Evolutionary conservation across 73 alveolate species (phyloP).

Genomic region (Tetrahymena elliotti): DNA sequence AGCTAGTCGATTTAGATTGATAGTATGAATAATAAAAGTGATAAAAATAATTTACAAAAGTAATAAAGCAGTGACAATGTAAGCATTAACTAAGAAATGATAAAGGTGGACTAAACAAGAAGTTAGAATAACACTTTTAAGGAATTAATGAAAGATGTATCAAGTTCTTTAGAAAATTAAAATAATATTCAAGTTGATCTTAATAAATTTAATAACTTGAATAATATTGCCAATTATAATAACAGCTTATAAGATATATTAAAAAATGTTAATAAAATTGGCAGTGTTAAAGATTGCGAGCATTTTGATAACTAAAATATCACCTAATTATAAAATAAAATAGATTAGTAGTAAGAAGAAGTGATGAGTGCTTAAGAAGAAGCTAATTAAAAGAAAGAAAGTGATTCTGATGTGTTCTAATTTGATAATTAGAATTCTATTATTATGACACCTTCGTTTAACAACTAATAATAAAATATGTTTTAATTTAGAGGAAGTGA

Average conservation of each 20-base stretch:
- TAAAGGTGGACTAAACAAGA: not conserved
- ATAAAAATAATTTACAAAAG: not conserved
- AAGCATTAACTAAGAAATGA: not conserved
- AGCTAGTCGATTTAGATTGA: not conserved
- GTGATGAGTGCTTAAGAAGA: not conserved
- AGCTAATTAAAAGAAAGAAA: not conserved
- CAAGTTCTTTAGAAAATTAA: not conserved
- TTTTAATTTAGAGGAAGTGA: not conserved
- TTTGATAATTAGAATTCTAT: not conserved
- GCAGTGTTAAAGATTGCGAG: not conserved
- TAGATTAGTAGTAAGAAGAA: not conserved
- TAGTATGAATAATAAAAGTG: not conserved
- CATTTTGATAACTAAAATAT: not conserved
- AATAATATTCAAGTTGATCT: not conserved
- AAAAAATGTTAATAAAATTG: not conserved
- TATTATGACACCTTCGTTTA: not conserved
- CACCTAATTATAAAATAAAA: not conserved
- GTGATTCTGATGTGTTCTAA: not conserved
- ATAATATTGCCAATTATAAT: not conserved
- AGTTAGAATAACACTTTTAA: not conserved
- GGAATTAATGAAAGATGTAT: not conserved
- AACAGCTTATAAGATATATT: not conserved
- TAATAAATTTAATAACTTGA: not conserved
- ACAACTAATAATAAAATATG: not conserved
- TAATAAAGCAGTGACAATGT: not conserved